phyloP scores from a whole-genome alignment of 164 flowering plant species.

The Nymphaea thermarum region DNA sequence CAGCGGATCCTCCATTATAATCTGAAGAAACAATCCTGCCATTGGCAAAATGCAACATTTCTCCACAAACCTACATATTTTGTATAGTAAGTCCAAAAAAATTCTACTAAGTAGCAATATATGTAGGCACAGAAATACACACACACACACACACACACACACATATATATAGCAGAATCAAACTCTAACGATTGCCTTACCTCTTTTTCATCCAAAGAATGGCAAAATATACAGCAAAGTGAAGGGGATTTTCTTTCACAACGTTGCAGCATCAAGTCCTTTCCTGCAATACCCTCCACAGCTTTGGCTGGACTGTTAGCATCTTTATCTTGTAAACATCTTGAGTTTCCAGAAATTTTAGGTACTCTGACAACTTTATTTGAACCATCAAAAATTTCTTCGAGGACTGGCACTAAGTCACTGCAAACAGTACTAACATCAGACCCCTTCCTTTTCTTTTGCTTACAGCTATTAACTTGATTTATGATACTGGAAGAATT shows the following conservation, averaged over 20 bases:
- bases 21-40: conserved; percentile 55
- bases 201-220: not conserved
- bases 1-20: conserved; percentile 26
- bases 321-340: not conserved
- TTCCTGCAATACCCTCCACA: not conserved
- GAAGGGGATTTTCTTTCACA: not conserved
- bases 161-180: too few species aligned
- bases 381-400: too few species aligned
- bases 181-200: not conserved
- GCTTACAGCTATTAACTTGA: not conserved
- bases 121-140: too few species aligned
- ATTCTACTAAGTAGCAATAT: not conserved
- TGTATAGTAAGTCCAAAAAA: not conserved
- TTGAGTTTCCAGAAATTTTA: not conserved
- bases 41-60: conserved; percentile 55
- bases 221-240: not conserved
- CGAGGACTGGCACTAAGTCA: too few species aligned
- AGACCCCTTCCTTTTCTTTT: not conserved
- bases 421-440: too few species aligned
- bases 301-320: not conserved
- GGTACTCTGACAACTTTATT: not conserved
- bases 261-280: not conserved
- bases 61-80: conserved; percentile 52
- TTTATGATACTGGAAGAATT: not conserved
- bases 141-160: too few species aligned